phyloP scores from a whole-genome alignment of 805 yeast genomes.

The Cyberlindnera meyerae region DNA sequence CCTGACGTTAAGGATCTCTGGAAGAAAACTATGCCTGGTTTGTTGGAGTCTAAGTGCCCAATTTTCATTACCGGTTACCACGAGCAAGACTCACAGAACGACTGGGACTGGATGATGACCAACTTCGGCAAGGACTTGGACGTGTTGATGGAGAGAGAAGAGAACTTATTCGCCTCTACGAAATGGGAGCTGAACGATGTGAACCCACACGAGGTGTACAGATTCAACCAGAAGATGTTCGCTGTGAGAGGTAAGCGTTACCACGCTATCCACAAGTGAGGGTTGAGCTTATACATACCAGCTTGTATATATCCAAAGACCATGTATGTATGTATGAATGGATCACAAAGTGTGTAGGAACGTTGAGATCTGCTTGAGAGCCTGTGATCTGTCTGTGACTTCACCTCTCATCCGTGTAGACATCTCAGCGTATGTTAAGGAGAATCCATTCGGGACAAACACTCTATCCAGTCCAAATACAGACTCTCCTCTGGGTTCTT shows the following conservation, averaged over 20 bases:
- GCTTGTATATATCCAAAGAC: neutral
- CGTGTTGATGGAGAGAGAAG: slow-evolving; percentile 66
- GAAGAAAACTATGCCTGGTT: slow-evolving; percentile 79
- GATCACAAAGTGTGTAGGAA: too few relatives aligned
- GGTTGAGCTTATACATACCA: neutral
- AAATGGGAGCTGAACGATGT: slow-evolving; percentile 93
- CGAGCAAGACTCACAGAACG: slow-evolving; percentile 63
- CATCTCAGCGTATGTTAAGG: slow-evolving; percentile 85
- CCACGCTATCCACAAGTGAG: slow-evolving; percentile 57
- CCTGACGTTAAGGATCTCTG: slow-evolving; percentile 76
- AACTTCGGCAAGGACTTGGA: slow-evolving; percentile 76
- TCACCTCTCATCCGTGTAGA: slow-evolving; percentile 65
- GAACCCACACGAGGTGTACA: slow-evolving; percentile 90
- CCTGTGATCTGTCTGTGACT: slow-evolving; percentile 54
- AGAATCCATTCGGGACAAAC: slow-evolving; percentile 74
- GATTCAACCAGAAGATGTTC: slow-evolving; percentile 82
- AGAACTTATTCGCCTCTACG: slow-evolving; percentile 76
- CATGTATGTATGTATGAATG: slow-evolving; percentile 2
- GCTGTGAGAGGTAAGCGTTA: slow-evolving; percentile 96
- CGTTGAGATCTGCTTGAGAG: too few relatives aligned
- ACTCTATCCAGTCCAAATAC: slow-evolving; percentile 93
- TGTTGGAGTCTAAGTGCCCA: slow-evolving; percentile 91
- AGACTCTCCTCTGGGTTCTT: slow-evolving; percentile 53
- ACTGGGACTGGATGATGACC: slow-evolving; percentile 62
- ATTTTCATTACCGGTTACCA: slow-evolving; percentile 88